Evolutionary conservation across 305 asterid genomes (phyloP), one percentile per base, ranked within the genome.

Genomic region (Fraxinus paxiana): DNA sequence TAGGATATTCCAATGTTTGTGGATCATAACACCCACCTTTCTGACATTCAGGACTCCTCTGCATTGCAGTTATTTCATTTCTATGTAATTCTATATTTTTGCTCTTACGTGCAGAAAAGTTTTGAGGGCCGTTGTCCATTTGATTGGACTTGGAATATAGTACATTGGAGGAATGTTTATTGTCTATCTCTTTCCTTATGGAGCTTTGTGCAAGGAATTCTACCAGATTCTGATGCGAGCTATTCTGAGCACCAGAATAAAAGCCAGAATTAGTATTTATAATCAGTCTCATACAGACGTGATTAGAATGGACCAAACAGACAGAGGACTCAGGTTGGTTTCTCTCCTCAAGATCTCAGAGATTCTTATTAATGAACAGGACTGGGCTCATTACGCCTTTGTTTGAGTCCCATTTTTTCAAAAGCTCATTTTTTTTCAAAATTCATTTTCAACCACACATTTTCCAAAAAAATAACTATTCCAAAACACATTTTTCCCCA

Each of bases 41-140:
- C 85, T 82, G 93, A 80, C 85, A 87, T 82, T 90, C 92, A 80
- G 91, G 90, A 83, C 91, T 91, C 90, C 89, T 90, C 79, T 83
- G 92, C 79, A 67, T 31, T 74, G 33, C 79, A 76, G 82, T 75
- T 77, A 74, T 83, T 79, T 69, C 91, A 85, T 78, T 46, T 80
- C 81, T 70, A 86, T 83, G 84, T 56, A 87, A 77, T 78, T 87
- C 85, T 77, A 81, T 77, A 76, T 83, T 87, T 46, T 82, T 89
- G 89, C 97, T 91, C 92, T 94, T 91, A 75, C 76, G 85, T 71
- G 90, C 82, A 38, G 89, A 86, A 82, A 81, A 61, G 65, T 79
- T 82, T 84, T 79, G 84, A 78, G n/a, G 51, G 56, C 85, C 81
- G 77, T 86, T 84, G 82, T 79, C 84, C 77, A 82, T 41, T 83